A percentile compares a stretch with the other conserved stretches of the same genome.
Evolutionary conservation across 768 basidiomycete species (phyloP).

Genomic region (Lentinula edodes): DNA sequence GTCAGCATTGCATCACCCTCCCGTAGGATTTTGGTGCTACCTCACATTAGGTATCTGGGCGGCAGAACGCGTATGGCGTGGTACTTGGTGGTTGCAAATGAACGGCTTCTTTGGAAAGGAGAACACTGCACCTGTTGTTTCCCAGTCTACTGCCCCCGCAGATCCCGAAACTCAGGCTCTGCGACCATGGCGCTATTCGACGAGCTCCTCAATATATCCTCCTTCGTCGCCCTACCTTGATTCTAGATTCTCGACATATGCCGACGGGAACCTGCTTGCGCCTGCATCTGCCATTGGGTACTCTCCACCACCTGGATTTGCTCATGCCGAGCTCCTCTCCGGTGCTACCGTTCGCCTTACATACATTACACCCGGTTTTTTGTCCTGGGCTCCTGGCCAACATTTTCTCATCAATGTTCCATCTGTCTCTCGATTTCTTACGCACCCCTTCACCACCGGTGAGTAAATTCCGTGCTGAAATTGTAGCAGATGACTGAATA

Average conservation of each 20-base stretch:
- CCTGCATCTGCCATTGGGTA: constrained; percentile 19
- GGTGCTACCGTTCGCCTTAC: constrained; percentile 69
- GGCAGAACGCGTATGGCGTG: constrained; percentile 55
- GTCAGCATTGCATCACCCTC: constrained; percentile 64
- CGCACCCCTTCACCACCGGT: constrained; percentile 63
- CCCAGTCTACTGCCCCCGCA: constrained; percentile 4
- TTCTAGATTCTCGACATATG: not conserved
- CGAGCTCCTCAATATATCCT: constrained; percentile 14
- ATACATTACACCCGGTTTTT: constrained; percentile 46
- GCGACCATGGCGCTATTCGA: constrained; percentile 13
- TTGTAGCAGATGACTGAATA: not conserved
- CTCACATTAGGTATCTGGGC: constrained; percentile 56
- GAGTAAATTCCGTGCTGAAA: not conserved
- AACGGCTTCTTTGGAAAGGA: constrained; percentile 44
- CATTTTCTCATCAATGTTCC: constrained; percentile 69
- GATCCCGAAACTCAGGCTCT: constrained; percentile 1
- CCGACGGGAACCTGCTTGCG: constrained; percentile 2
- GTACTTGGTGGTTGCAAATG: constrained; percentile 47
- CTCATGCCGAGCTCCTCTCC: constrained; percentile 61
- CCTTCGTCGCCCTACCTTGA: constrained; percentile 11
- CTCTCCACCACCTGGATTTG: constrained; percentile 61
- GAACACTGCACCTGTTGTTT: constrained; percentile 4
- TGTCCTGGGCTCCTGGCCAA: constrained; percentile 75
- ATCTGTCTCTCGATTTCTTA: constrained; percentile 50
- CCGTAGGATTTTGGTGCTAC: constrained; percentile 66